Base-by-base conservation (phyloP, 2,329 filamentous ascomycete genomes). In the Pseudogymnoascus sp. region DNA sequence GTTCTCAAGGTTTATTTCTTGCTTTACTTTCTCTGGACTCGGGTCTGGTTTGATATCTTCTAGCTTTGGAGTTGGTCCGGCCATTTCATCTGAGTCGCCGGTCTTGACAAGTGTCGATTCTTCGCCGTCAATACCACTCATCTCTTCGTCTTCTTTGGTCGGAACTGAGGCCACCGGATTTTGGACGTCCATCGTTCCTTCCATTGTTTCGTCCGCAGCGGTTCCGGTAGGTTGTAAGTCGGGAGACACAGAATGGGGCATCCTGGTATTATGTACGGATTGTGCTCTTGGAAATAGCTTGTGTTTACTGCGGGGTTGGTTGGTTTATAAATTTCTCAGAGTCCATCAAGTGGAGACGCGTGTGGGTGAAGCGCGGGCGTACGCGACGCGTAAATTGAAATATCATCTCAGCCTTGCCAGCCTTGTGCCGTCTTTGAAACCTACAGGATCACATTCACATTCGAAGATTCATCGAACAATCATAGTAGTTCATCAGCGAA, bases 1-100 rank as follows among this genome's bases (percentile, higher is more conserved):
- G 3, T 84, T 80, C 56, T 84, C 82, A 5, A 86, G 71, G 59
- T 81, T 82, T 45, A 77, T 72, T 38, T 79, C 75, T 21, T 76
- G 74, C 61, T 77, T 77, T 5, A 33, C 34, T 58, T 70, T 67
- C 12, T 12, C 5, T 23, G 39, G 45, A 6, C 33, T 58, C 15
- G 56, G 56, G 28, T 58, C 45, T 18, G 23, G 45, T 26, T 52
- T 52, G 15, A 52, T 30, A 15, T 23, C 15, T 6, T 6, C 26
- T 45, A 23, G 58, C 10, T 19, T 45, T 18, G 21, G 15, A 52
- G 45, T 52, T 13, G 45, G 15, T 19, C 30, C 26, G 9, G n/a
- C 15, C 45, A 12, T 52, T 19, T 41, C 34, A 12, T 38, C 21
- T n/a, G 37, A 15, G 26, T 60, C 57, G 5, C 5, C 5, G 65